Percentiles rank a stretch among this genome's conserved stretches.
phyloP scores from a whole-genome alignment of 768 basidiomycete genomes.

The Podaxis sp. region DNA sequence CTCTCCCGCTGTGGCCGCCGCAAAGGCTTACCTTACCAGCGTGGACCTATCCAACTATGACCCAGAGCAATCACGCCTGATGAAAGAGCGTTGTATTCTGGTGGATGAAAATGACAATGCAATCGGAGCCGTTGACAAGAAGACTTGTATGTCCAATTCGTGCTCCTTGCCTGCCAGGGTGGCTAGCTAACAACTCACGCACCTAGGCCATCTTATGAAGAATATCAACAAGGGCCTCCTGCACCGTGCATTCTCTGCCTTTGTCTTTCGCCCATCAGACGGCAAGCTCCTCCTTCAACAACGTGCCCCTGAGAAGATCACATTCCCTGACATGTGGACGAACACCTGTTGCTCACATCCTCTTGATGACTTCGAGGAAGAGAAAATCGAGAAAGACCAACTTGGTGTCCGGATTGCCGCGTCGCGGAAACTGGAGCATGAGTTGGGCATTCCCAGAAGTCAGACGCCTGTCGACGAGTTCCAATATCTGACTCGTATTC shows the following conservation, averaged over 20 bases:
- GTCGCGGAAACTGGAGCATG: constrained; percentile 92
- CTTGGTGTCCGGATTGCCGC: constrained; percentile 88
- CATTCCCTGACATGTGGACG: constrained; percentile 99
- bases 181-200: not conserved
- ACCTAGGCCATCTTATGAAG: constrained; percentile 90
- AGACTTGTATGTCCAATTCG: constrained; percentile 68
- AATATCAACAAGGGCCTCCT: constrained; percentile 92
- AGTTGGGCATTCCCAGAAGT: constrained; percentile 81
- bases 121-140: constrained; percentile 90
- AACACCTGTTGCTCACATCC: constrained; percentile 99
- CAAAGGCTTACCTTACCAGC: constrained; percentile 59
- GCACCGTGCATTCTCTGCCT: constrained; percentile 97
- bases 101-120: constrained; percentile 84
- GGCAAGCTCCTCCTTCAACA: constrained; percentile 93
- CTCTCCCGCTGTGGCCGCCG: constrained; percentile 60
- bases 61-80: constrained; percentile 86
- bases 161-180: not conserved
- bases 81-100: constrained; percentile 94
- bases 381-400: constrained; percentile 74
- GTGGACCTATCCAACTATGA: constrained; percentile 85
- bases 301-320: constrained; percentile 97
- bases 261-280: constrained; percentile 92
- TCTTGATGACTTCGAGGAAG: constrained; percentile 83
- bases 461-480: constrained; percentile 83
- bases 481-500: constrained; percentile 93